A percentile compares a stretch with the other conserved stretches of the same genome.
Evolutionary conservation across 345 rosid genomes (phyloP).

Genomic region (Orychophragmus violaceus): DNA sequence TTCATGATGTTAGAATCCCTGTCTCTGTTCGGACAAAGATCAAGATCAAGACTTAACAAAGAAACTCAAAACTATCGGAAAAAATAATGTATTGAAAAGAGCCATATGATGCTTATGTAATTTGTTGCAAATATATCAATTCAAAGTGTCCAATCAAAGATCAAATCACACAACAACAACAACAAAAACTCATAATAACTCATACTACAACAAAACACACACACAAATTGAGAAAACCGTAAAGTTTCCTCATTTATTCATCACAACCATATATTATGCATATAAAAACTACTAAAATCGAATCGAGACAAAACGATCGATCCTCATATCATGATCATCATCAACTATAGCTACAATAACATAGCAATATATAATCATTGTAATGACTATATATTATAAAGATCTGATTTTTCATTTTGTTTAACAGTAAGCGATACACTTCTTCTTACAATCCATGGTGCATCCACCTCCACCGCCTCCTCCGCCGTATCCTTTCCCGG

Average conservation of each 20-base stretch:
- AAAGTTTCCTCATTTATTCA: constrained; percentile 25
- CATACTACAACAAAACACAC: neutral
- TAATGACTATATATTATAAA: constrained; percentile 14
- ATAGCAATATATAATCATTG: constrained; percentile 11
- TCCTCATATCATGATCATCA: constrained; percentile 14
- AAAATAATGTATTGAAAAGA: neutral
- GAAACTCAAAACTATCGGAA: neutral
- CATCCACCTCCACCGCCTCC: constrained; percentile 99
- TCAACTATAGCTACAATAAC: constrained; percentile 7
- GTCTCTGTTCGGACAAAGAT: constrained; percentile 35
- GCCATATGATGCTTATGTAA: neutral
- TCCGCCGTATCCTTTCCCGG: constrained; percentile 87
- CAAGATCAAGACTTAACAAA: neutral
- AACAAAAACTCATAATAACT: neutral
- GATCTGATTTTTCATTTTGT: neutral
- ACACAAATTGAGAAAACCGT: constrained; percentile 8
- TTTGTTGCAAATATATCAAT: neutral
- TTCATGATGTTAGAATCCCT: constrained; percentile 35
- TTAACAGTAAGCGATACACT: constrained; percentile 83
- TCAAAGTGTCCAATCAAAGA: neutral
- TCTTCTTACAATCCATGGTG: constrained; percentile 92
- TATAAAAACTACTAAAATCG: neutral
- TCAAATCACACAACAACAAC: neutral
- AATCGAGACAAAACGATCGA: constrained; percentile 25
- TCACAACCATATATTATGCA: constrained; percentile 11